Conservation (phyloP, 164 flowering plant genomes). For the Aristolochia californica region DNA sequence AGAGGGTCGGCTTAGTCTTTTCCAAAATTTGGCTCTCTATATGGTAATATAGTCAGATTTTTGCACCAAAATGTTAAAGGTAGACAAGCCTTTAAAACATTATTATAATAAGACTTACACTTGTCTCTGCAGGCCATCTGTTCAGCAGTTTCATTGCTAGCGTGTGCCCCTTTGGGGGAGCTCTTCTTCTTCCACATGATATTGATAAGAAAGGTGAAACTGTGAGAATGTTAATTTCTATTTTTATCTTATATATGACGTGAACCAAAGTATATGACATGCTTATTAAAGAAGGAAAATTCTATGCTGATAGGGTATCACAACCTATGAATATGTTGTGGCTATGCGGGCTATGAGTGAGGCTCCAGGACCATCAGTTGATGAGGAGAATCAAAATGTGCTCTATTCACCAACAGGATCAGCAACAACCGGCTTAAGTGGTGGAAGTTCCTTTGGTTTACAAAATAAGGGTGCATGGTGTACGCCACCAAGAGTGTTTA, state of each 20-base stretch:
- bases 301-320: slow-evolving; percentile 52
- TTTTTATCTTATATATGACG: background rate
- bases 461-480: slow-evolving; percentile 94
- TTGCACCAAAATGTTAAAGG: too few species aligned
- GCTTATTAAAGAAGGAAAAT: background rate
- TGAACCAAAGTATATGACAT: background rate
- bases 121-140: slow-evolving; percentile 52
- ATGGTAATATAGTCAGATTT: too few species aligned
- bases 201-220: slow-evolving; percentile 75
- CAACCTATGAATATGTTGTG: slow-evolving; percentile 94
- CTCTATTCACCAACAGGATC: slow-evolving; percentile 79
- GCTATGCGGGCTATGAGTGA: slow-evolving; percentile 93
- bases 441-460: slow-evolving; percentile 85
- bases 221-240: background rate
- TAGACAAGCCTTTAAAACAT: too few species aligned
- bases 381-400: slow-evolving; percentile 52
- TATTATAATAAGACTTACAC: background rate
- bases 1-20: too few species aligned
- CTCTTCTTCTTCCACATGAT: slow-evolving; percentile 96
- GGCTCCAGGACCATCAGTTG: slow-evolving; percentile 61
- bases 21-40: too few species aligned
- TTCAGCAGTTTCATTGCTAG: slow-evolving; percentile 76
- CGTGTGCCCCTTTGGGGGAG: slow-evolving; percentile 84
- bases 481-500: slow-evolving; percentile 90
- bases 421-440: slow-evolving; percentile 85